Evolutionary conservation across 805 yeast genomes (phyloP).

Genomic region (Naumovozyma dairenensis): DNA sequence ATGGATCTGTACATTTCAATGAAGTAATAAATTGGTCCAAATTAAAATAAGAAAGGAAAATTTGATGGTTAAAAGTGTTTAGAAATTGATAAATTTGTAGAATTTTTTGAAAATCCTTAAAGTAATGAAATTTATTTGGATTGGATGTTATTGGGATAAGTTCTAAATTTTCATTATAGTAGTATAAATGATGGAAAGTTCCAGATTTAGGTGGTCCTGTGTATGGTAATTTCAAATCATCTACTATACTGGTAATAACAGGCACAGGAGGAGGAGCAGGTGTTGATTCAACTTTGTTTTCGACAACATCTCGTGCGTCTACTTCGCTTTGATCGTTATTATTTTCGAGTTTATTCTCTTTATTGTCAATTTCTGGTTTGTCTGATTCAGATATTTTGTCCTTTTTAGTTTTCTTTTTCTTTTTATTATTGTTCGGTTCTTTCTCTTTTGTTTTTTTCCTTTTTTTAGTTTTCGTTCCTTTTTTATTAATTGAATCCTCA

Average conservation of each 20-base stretch:
- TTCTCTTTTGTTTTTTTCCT: slow-evolving; percentile 11
- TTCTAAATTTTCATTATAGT: slow-evolving; percentile 20
- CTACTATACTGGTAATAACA: slow-evolving; percentile 17
- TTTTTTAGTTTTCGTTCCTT: slow-evolving; percentile 14
- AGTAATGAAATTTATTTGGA: not conserved
- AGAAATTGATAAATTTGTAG: slow-evolving; percentile 25
- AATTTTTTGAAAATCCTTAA: slow-evolving; percentile 16
- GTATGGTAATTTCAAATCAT: slow-evolving; percentile 22
- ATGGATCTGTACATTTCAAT: slow-evolving; percentile 23
- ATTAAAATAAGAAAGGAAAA: slow-evolving; percentile 20
- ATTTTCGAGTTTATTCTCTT: slow-evolving; percentile 7
- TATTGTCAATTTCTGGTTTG: slow-evolving; percentile 8
- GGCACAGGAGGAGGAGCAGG: not conserved
- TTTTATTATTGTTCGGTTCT: slow-evolving; percentile 10
- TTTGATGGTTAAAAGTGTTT: slow-evolving; percentile 19
- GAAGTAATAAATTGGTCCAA: slow-evolving; percentile 25
- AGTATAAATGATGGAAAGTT: slow-evolving; percentile 11
- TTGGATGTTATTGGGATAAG: slow-evolving; percentile 7
- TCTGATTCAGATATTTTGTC: too few relatives aligned
- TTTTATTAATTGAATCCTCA: too few relatives aligned
- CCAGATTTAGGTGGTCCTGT: slow-evolving; percentile 14
- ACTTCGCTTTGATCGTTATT: slow-evolving; percentile 2
- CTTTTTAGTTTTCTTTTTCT: slow-evolving; percentile 7
- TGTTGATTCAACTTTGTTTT: too few relatives aligned
- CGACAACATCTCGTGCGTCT: slow-evolving; percentile 4